These are phyloP conservation scores for Penicillium olsonii DNA, from an alignment of 2,329 filamentous ascomycete genomes.

Conservation along the genomic window DNA sequence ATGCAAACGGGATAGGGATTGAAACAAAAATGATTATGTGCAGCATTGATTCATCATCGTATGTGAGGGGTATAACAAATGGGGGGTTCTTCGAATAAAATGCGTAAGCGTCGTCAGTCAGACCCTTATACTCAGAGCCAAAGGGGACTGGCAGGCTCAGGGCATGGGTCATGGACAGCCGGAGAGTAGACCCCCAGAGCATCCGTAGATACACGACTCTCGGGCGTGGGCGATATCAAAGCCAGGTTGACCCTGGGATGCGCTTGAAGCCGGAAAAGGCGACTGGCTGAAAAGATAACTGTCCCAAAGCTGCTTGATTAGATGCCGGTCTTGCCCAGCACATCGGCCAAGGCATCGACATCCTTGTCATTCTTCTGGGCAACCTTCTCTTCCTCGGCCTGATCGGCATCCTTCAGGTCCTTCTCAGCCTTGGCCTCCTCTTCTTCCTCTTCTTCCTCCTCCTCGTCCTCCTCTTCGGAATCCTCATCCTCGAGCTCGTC, in stretches of 20 bases:
- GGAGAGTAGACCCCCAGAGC: neutral
- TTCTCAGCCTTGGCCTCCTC: constrained; percentile 59
- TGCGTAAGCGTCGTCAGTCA: constrained; percentile 22
- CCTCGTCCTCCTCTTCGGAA: constrained; percentile 68
- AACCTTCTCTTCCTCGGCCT: constrained; percentile 61
- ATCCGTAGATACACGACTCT: neutral
- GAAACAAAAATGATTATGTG: constrained; percentile 24
- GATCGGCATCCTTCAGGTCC: constrained; percentile 66
- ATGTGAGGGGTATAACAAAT: constrained; percentile 27
- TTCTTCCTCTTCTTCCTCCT: constrained; percentile 67
- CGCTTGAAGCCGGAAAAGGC: constrained; percentile 1
- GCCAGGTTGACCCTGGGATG: constrained; percentile 4
- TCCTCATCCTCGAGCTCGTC: constrained; percentile 79
- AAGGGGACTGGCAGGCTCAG: neutral
- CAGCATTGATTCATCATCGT: constrained; percentile 22
- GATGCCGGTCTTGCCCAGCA: constrained; percentile 67
- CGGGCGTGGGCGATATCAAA: neutral
- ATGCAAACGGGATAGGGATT: constrained; percentile 23
- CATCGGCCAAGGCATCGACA: constrained; percentile 77
- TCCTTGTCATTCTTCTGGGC: constrained; percentile 75
- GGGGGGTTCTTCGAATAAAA: constrained; percentile 18
- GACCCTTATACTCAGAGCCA: constrained; percentile 14
- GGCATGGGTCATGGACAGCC: constrained; percentile 1
- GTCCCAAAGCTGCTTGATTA: constrained; percentile 20
- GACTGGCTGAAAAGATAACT: constrained; percentile 3